Conservation (phyloP, 2,329 filamentous ascomycete genomes). For the Botrytis squamosa region DNA sequence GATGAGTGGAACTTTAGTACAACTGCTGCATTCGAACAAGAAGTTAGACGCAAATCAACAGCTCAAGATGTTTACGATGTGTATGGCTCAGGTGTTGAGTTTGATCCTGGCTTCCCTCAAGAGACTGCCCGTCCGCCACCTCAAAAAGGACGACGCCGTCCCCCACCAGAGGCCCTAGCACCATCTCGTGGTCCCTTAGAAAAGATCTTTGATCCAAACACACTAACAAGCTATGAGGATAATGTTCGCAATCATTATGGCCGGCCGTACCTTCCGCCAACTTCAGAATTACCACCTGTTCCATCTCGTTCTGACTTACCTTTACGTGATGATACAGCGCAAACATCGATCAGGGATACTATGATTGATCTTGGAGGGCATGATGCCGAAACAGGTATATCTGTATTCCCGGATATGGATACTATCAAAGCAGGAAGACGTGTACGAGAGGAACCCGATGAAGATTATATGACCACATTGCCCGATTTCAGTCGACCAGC, state of each 20-base stretch:
- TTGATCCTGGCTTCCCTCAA: slow-evolving; percentile 41
- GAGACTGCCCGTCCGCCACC: slow-evolving; percentile 50
- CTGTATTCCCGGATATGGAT: slow-evolving; percentile 59
- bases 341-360: slow-evolving; percentile 55
- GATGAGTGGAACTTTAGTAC: slow-evolving; percentile 70
- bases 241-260: slow-evolving; percentile 63
- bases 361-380: slow-evolving; percentile 65
- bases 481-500: slow-evolving; percentile 51
- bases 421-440: slow-evolving; percentile 48
- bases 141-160: slow-evolving; percentile 49
- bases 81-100: slow-evolving; percentile 58
- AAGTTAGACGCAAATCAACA: slow-evolving; percentile 52
- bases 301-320: slow-evolving; percentile 53
- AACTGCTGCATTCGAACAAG: slow-evolving; percentile 61
- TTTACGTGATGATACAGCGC: slow-evolving; percentile 54
- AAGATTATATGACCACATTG: slow-evolving; percentile 28
- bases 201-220: slow-evolving; percentile 66
- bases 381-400: slow-evolving; percentile 54
- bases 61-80: slow-evolving; percentile 60
- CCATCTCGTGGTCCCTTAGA: slow-evolving; percentile 57
- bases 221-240: slow-evolving; percentile 62
- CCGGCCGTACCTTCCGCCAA: slow-evolving; percentile 36
- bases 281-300: slow-evolving; percentile 14
- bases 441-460: slow-evolving; percentile 28
- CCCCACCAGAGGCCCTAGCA: slow-evolving; percentile 58